phyloP scores from a whole-genome alignment of 2,329 filamentous ascomycete species.

The Didymella glomerata region DNA sequence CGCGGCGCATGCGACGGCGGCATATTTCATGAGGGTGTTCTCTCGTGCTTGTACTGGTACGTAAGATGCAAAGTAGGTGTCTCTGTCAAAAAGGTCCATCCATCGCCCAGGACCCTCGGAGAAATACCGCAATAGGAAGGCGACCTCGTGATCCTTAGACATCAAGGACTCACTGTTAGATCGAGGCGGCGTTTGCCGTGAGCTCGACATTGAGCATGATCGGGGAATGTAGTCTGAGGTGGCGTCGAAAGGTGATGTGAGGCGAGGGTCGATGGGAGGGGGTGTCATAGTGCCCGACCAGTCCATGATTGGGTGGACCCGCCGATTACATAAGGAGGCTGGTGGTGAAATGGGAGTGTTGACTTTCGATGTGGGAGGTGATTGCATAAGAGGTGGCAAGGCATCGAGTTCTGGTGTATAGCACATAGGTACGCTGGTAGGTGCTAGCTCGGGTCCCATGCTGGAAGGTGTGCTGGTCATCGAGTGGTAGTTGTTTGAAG shows the following conservation, averaged over 20 bases:
- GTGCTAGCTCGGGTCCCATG: conserved; percentile 63
- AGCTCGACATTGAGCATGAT: conserved; percentile 37
- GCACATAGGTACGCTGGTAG: conserved; percentile 50
- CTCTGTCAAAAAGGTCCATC: conserved; percentile 66
- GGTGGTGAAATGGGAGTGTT: conserved; percentile 54
- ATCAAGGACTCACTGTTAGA: conserved; percentile 33
- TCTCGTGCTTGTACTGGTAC: conserved; percentile 65
- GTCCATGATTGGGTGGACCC: conserved; percentile 64
- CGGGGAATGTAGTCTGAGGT: conserved; percentile 38
- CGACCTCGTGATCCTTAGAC: conserved; percentile 62
- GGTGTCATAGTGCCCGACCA: conserved; percentile 41
- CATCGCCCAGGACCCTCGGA: conserved; percentile 67
- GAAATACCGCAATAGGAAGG: conserved; percentile 68
- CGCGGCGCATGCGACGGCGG: conserved; percentile 68
- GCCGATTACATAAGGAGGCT: conserved; percentile 56
- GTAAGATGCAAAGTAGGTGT: conserved; percentile 67
- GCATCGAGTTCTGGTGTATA: conserved; percentile 43
- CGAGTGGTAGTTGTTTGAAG: conserved; percentile 36
- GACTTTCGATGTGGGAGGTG: conserved; percentile 40
- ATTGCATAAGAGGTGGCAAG: conserved; percentile 42
- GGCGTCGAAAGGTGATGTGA: conserved; percentile 43
- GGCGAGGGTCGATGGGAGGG: conserved; percentile 47
- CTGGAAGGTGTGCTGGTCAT: conserved; percentile 49
- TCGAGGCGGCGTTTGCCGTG: conserved; percentile 35
- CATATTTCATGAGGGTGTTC: conserved; percentile 61